phyloP scores from a whole-genome alignment of 257 asterid species.

The Nicotiana knightiana region DNA sequence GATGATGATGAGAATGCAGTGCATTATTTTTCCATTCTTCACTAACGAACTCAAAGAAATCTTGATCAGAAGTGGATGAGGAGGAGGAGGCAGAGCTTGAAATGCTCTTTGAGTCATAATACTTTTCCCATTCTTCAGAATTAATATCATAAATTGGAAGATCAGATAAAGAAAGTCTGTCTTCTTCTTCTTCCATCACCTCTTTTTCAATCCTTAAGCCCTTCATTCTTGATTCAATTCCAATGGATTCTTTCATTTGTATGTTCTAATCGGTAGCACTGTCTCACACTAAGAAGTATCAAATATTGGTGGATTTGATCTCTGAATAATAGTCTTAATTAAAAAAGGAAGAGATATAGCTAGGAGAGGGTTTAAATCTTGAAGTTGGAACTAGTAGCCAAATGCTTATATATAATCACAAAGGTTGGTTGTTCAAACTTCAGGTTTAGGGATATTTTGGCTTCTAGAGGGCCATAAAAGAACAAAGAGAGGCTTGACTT shows the following conservation, averaged over 20 bases:
- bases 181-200: no score
- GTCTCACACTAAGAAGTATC: no score
- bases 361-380: no score
- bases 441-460: neutral
- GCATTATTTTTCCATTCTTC: neutral
- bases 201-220: neutral
- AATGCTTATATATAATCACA: no score
- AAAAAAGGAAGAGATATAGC: no score
- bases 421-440: no score
- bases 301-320: no score
- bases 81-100: neutral
- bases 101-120: neutral
- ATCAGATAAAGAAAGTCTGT: neutral
- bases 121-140: neutral
- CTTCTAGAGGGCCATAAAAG: neutral
- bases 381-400: neutral
- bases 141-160: neutral
- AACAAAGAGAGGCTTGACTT: neutral
- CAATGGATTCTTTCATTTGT: neutral
- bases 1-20: neutral
- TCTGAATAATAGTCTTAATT: no score
- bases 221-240: neutral
- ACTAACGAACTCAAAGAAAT: slow-evolving; percentile 18
- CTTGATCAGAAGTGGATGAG: neutral
- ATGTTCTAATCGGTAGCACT: neutral